These are phyloP conservation scores for Calonectria honghensis DNA, from an alignment of 2,329 filamentous ascomycete species.

Conservation along the genomic window DNA sequence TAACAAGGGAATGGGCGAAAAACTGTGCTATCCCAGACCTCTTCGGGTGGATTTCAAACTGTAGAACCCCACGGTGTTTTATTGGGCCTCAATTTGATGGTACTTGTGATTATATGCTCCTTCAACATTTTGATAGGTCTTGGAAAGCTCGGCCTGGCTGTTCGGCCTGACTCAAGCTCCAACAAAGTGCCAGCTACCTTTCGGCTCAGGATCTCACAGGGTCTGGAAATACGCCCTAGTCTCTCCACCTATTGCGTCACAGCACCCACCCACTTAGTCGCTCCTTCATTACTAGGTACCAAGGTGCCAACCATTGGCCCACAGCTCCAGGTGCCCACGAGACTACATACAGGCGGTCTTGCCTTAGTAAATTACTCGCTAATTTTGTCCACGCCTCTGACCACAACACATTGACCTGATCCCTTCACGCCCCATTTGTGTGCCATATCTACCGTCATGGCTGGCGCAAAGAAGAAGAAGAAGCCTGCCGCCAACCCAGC, in stretches of 20 bases:
- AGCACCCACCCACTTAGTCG: slow-evolving; percentile 38
- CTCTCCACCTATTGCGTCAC: slow-evolving; percentile 40
- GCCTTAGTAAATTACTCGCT: slow-evolving; percentile 34
- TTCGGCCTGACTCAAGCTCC: slow-evolving; percentile 16
- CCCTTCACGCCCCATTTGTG: slow-evolving; percentile 20
- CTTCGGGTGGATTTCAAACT: neutral
- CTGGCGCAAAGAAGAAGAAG: slow-evolving; percentile 88
- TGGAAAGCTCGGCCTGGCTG: neutral
- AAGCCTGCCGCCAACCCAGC: slow-evolving; percentile 92
- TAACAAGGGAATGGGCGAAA: neutral
- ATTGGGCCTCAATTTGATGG: neutral
- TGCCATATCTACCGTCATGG: slow-evolving; percentile 71
- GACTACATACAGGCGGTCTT: slow-evolving; percentile 12
- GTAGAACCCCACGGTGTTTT: neutral
- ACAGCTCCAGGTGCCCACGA: slow-evolving; percentile 35
- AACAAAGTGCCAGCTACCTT: neutral
- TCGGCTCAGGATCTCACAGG: neutral
- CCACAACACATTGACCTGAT: slow-evolving; percentile 25
- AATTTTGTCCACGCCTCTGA: slow-evolving; percentile 24
- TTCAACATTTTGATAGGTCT: neutral
- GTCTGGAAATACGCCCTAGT: slow-evolving; percentile 1
- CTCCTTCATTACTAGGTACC: neutral
- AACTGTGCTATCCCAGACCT: neutral
- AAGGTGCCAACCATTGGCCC: slow-evolving; percentile 31
- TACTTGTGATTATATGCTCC: too few relatives aligned